A percentile compares a stretch with the other conserved stretches of the same genome.
Conservation (phyloP, 768 basidiomycete species). For the Psilocybe cyanescens region DNA sequence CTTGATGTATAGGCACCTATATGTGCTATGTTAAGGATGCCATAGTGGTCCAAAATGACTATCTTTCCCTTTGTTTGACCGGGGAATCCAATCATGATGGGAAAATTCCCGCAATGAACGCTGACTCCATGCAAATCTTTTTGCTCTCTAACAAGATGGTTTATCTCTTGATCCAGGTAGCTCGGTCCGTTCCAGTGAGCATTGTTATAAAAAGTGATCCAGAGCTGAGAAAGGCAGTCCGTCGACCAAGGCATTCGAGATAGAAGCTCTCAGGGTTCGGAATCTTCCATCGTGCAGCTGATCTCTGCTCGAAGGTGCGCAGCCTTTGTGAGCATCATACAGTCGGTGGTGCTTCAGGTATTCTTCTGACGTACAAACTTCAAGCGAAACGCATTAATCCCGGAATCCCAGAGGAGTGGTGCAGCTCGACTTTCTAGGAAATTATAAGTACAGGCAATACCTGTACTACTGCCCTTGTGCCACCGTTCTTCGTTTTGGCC, state of each 20-base stretch:
- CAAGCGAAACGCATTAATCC: constrained; percentile 4
- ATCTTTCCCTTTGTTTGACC: background rate
- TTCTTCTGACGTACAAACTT: constrained; percentile 1
- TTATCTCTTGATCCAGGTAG: background rate
- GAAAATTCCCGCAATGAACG: background rate
- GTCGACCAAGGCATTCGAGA: background rate
- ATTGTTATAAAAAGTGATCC: background rate
- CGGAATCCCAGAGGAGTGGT: constrained; percentile 1
- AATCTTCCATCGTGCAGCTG: constrained; percentile 8
- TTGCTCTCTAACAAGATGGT: background rate
- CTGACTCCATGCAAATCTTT: background rate
- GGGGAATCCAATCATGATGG: background rate
- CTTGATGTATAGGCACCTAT: constrained; percentile 12
- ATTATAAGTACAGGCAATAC: constrained; percentile 1
- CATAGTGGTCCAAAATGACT: background rate
- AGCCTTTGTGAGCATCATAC: constrained; percentile 5
- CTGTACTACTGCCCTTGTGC: background rate
- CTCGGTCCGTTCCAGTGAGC: constrained; percentile 1
- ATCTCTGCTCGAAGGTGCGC: constrained; percentile 4
- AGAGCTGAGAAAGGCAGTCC: background rate
- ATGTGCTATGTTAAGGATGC: background rate
- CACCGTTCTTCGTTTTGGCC: background rate
- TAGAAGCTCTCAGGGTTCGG: constrained; percentile 5
- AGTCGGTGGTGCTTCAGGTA: background rate
- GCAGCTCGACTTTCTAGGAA: constrained; percentile 1